A percentile compares a stretch with the other conserved stretches of the same genome.
Evolutionary conservation across 176 grass and related monocot genomes (phyloP).

Genomic region (Elymus sibiricus): DNA sequence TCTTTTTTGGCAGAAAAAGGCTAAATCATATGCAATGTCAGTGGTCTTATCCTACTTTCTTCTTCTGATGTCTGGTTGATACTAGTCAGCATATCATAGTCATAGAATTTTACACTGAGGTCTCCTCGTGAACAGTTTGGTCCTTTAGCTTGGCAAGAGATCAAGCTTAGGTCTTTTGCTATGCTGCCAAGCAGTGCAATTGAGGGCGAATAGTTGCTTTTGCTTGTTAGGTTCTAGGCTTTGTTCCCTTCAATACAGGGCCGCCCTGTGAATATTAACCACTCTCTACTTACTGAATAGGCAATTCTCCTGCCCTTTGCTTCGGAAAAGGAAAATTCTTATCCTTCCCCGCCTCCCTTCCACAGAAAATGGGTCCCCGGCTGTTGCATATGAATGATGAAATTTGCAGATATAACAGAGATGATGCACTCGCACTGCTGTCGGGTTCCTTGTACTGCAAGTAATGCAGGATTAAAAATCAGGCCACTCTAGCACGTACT

Average conservation of each 20-base stretch:
- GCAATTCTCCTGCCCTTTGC: not conserved
- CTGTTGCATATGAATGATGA: not conserved
- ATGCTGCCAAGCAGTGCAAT: not conserved
- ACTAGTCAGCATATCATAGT: not conserved
- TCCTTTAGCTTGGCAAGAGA: not conserved
- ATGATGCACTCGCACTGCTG: not conserved
- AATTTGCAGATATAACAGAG: not conserved
- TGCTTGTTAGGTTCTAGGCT: not conserved
- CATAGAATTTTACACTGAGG: conserved; percentile 1
- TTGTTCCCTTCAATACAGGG: not conserved
- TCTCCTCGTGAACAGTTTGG: not conserved
- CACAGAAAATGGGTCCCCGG: not conserved
- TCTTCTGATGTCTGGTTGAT: not conserved
- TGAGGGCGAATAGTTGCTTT: not conserved
- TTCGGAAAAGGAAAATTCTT: not conserved
- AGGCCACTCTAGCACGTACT: not conserved
- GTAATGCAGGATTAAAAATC: not conserved
- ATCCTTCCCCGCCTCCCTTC: not conserved
- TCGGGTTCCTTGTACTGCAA: not conserved
- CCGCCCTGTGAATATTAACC: not conserved
- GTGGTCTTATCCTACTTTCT: not conserved
- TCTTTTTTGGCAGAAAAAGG: too few relatives aligned
- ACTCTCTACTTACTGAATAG: not conserved
- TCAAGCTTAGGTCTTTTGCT: not conserved
- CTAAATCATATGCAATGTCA: not conserved